Conservation (phyloP, 2,329 filamentous ascomycete genomes). For the Stagonosporopsis cucurbitacearum region DNA sequence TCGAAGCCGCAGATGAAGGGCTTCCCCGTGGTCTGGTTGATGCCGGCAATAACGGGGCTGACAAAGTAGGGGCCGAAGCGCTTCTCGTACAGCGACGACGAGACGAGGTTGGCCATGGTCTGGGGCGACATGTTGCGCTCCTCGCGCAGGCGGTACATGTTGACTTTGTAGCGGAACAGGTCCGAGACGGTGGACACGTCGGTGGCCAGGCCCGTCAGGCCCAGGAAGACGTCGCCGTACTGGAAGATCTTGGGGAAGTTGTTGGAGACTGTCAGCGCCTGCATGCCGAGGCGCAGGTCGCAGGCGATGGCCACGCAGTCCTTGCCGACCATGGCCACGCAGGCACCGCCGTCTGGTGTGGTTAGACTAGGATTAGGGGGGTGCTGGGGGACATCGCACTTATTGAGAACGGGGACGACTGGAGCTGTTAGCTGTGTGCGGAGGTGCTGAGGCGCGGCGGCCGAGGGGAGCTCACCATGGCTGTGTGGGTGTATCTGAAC, state of each 20-base stretch:
- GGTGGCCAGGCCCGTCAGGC: constrained; percentile 93
- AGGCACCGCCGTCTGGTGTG: constrained; percentile 82
- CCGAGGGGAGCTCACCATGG: constrained; percentile 48
- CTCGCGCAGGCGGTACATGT: constrained; percentile 99
- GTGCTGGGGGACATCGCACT: constrained; percentile 62
- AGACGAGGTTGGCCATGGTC: constrained; percentile 96
- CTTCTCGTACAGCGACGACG: constrained; percentile 83
- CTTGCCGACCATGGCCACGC: constrained; percentile 98
- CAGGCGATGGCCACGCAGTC: constrained; percentile 99
- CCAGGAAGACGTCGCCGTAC: constrained; percentile 94
- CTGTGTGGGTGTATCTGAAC: constrained; percentile 24
- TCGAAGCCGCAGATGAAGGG: constrained; percentile 99
- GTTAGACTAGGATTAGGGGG: constrained; percentile 20
- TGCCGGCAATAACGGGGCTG: constrained; percentile 89
- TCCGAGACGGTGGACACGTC: constrained; percentile 94
- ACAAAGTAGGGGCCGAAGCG: constrained; percentile 98
- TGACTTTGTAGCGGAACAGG: constrained; percentile 99
- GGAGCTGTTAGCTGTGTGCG: constrained; percentile 44
- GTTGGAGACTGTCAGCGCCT: constrained; percentile 97
- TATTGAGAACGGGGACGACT: constrained; percentile 95
- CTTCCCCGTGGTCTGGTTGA: constrained; percentile 91
- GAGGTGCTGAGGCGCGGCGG: neutral
- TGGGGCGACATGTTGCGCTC: constrained; percentile 94
- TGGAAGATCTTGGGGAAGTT: constrained; percentile 99
- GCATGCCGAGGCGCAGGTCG: constrained; percentile 95